Percentiles rank a stretch among this genome's conserved stretches.
Evolutionary conservation across 106 monocot species (phyloP).

Genomic region (Alisma plantagoaquatica): DNA sequence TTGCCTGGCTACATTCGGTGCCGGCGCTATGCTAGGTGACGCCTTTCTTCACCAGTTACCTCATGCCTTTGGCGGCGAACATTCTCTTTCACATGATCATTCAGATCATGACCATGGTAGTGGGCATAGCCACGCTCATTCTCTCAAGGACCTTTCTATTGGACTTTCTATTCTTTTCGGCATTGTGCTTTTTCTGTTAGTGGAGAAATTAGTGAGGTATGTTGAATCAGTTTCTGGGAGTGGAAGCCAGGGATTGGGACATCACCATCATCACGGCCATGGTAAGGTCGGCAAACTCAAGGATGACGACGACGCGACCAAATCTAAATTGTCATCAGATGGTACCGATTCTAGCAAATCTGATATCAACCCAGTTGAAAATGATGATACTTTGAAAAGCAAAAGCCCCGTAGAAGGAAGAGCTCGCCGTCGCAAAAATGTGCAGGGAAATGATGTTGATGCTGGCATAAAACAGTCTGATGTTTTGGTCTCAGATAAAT

Average conservation of each 20-base stretch:
- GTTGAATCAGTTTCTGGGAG: conserved; percentile 64
- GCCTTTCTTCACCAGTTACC: conserved; percentile 99
- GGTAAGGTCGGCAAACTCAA: conserved; percentile 34
- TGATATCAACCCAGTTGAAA: too few species aligned
- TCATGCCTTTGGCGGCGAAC: conserved; percentile 84
- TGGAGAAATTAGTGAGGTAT: conserved; percentile 95
- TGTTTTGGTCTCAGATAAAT: too few species aligned
- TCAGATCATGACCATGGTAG: conserved; percentile 30
- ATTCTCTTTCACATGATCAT: conserved; percentile 71
- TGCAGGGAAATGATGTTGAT: conserved; percentile 13
- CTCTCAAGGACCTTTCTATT: conserved; percentile 77
- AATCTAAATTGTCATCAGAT: too few species aligned
- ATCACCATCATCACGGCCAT: conserved; percentile 70
- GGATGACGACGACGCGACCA: too few species aligned
- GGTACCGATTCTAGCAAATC: too few species aligned
- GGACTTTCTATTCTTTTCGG: conserved; percentile 83
- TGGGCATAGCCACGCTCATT: conserved; percentile 72
- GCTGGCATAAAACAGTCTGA: conserved; percentile 7
- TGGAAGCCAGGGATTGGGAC: conserved; percentile 19
- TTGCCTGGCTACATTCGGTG: conserved; percentile 24
- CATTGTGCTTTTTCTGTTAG: conserved; percentile 82
- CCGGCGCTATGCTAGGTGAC: conserved; percentile 99
- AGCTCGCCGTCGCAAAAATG: too few species aligned
- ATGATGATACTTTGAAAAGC: too few species aligned
- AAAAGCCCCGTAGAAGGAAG: too few species aligned